A percentile compares a stretch with the other conserved stretches of the same genome.
Evolutionary conservation across 306 rosid species (phyloP).

Genomic region (Astragalus glycyphyllos): DNA sequence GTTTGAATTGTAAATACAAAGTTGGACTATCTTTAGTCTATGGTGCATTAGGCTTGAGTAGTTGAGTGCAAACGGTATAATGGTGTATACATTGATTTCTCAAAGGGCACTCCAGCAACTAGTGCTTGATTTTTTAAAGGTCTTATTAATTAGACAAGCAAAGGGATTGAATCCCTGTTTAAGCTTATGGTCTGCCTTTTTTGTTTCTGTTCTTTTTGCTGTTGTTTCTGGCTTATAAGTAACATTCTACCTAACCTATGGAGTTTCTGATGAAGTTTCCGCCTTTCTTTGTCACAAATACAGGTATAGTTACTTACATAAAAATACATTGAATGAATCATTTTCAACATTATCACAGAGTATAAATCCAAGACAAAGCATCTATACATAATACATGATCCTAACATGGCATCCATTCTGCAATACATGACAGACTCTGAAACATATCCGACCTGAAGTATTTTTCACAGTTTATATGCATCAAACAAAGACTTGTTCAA

Average conservation of each 20-base stretch:
- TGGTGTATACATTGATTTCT: too few relatives aligned
- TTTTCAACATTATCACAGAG: constrained; percentile 27
- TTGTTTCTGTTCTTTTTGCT: not conserved
- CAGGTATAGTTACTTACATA: not conserved
- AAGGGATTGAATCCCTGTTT: too few relatives aligned
- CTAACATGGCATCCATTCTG: constrained; percentile 4
- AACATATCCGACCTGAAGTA: constrained; percentile 18
- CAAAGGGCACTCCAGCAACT: too few relatives aligned
- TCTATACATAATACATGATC: not conserved
- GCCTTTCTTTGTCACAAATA: not conserved
- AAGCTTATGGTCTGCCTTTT: not conserved
- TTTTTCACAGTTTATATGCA: constrained; percentile 2
- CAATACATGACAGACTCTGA: constrained; percentile 21
- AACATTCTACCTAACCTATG: constrained; percentile 13
- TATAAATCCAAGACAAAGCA: constrained; percentile 32
- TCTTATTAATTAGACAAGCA: too few relatives aligned
- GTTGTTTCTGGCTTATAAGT: not conserved
- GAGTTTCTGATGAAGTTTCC: constrained; percentile 12
- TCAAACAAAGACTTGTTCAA: not conserved
- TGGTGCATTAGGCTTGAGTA: too few relatives aligned
- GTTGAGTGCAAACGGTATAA: too few relatives aligned
- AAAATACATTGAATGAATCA: constrained; percentile 13
- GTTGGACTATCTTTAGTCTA: too few relatives aligned
- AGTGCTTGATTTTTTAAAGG: too few relatives aligned
- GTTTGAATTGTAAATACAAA: too few relatives aligned